Evolutionary conservation across 257 asterid species (phyloP), one percentile per base, ranked within the genome.

Genomic region (Lantana camara): DNA sequence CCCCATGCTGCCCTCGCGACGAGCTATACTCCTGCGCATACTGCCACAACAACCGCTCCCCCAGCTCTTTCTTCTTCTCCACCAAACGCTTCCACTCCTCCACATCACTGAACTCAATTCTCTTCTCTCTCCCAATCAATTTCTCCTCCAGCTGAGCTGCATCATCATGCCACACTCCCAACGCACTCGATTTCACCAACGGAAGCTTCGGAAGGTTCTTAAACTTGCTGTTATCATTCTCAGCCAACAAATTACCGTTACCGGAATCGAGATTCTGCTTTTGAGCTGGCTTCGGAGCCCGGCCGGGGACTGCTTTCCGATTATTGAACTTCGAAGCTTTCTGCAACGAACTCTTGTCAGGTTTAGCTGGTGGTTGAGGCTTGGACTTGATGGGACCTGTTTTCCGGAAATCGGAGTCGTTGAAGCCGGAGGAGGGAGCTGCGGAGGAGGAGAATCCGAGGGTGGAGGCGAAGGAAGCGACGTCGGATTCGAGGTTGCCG

Each of bases 401-500:
- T 71, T 90, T 94, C 19, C 88, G 95, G 74, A 88, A 94, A 63
- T 90, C 97, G 32, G 95, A 65, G 74, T 93, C 97, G 58, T 93
- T 78, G 77, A 90, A 93, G 64, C 97, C 96, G 64, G 91, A 66
- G 60, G 85, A 62, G 37, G 91, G 65, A 7, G 46, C 77, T 37
- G 72, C 73, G 67, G 71, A 50, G 59, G 71, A 50, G 59, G 88
- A 67, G 20, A 87, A 80, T 1, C 99, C 99, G 38, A 93, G 83
- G 22, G 99, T 73, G 54, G 99, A 90, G 35, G 96, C 99, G 44
- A 90, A 90, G 0, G 90, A 82, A 7, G 95, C 95, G 15, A 93
- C 71, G 48, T 93, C 96, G 46, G 91, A 78, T 44, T 82, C 75
- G 23, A 93, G 76, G 47, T 54, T 49, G 21, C 66, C 83, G 0